Percentiles rank a stretch among this genome's conserved stretches.
Conservation (phyloP, 1,139 yeast genomes). For the Taphrina deformans region DNA sequence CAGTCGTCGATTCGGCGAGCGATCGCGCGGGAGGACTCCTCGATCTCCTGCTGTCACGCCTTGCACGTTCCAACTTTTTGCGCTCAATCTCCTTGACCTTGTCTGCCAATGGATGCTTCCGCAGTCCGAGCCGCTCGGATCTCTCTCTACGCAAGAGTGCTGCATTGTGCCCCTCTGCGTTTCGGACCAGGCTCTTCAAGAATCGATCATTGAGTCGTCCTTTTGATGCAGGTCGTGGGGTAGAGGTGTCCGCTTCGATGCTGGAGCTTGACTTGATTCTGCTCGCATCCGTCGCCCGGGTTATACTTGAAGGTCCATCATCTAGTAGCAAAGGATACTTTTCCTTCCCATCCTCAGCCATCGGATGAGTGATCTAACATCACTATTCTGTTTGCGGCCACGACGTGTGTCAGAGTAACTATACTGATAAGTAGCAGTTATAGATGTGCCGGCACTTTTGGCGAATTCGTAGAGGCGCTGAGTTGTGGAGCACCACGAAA, state of each 20-base stretch:
- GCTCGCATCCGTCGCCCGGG: conserved; percentile 20
- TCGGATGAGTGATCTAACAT: not conserved
- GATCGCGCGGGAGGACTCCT: not conserved
- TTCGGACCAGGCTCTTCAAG: conserved; percentile 11
- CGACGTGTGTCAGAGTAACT: no score
- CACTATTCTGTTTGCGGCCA: not conserved
- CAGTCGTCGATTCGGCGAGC: not conserved
- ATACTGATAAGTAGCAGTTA: no score
- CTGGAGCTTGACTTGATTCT: not conserved
- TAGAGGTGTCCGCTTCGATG: not conserved
- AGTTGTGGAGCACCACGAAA: not conserved
- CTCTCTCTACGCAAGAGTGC: conserved; percentile 12
- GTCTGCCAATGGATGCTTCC: conserved; percentile 12
- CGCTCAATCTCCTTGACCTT: conserved; percentile 12
- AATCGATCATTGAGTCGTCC: conserved; percentile 11
- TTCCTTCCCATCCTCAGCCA: not conserved
- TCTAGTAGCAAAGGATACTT: conserved; percentile 19
- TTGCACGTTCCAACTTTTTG: not conserved
- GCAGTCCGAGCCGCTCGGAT: conserved; percentile 13
- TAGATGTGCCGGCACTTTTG: not conserved
- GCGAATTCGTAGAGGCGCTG: not conserved
- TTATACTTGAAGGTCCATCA: conserved; percentile 10
- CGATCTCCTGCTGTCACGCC: not conserved
- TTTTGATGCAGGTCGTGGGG: conserved; percentile 6
- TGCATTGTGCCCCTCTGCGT: conserved; percentile 18